Percentiles rank a stretch among this genome's conserved stretches.
phyloP scores from a whole-genome alignment of 768 basidiomycete species.

The Trametes cubensis region DNA sequence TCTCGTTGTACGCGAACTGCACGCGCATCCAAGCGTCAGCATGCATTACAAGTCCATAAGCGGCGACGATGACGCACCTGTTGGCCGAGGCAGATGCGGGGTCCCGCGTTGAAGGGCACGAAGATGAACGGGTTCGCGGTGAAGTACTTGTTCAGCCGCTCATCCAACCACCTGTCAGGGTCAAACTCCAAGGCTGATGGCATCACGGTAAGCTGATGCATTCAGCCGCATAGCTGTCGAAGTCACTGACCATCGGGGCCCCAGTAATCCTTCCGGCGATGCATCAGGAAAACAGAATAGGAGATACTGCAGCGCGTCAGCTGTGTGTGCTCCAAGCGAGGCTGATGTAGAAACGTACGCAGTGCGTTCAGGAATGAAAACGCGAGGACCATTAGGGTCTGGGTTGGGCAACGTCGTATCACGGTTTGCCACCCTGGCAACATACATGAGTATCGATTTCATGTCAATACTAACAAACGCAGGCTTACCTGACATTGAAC shows the following conservation, averaged over 20 bases:
- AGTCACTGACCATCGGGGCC: slow-evolving; percentile 48
- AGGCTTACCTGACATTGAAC: slow-evolving; percentile 30
- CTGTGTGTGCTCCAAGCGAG: slow-evolving; percentile 23
- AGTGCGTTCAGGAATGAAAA: slow-evolving; percentile 32
- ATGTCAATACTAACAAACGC: no score
- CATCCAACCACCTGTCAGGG: slow-evolving; percentile 67
- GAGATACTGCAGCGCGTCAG: slow-evolving; percentile 16
- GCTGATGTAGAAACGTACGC: slow-evolving; percentile 32
- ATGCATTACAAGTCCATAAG: neutral
- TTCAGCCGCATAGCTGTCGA: no score
- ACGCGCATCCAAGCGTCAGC: neutral
- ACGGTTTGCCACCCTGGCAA: slow-evolving; percentile 26
- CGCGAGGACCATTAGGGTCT: slow-evolving; percentile 30
- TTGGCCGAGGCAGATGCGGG: slow-evolving; percentile 63
- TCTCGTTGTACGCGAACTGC: slow-evolving; percentile 57
- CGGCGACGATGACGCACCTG: slow-evolving; percentile 32
- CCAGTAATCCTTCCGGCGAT: slow-evolving; percentile 54
- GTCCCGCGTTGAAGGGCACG: slow-evolving; percentile 69
- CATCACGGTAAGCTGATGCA: neutral
- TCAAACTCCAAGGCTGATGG: slow-evolving; percentile 48
- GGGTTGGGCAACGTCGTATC: slow-evolving; percentile 29
- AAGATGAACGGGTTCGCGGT: slow-evolving; percentile 68
- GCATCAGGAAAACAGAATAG: slow-evolving; percentile 36
- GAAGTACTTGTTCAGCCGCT: slow-evolving; percentile 54
- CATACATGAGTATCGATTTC: neutral